Conservation (phyloP, 2,329 filamentous ascomycete genomes). For the Byssoonygena ceratinophila region DNA sequence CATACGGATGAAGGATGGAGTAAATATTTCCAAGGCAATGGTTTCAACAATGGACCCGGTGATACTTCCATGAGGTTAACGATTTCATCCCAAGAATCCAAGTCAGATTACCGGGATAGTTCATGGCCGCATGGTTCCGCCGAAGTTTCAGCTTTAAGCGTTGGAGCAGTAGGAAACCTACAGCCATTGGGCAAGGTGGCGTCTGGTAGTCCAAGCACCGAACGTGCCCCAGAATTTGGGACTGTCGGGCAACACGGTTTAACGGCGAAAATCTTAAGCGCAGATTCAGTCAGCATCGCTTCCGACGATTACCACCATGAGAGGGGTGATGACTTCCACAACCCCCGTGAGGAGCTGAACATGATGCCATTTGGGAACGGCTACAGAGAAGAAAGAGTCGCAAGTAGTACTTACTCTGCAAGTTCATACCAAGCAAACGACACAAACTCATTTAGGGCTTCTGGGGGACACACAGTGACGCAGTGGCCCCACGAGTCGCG, state of each 20-base stretch:
- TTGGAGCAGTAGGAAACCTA: slow-evolving; percentile 30
- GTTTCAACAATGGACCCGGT: neutral
- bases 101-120: slow-evolving; percentile 31
- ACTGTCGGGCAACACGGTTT: slow-evolving; percentile 32
- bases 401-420: slow-evolving; percentile 35
- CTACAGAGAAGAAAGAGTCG: slow-evolving; percentile 25
- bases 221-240: slow-evolving; percentile 24
- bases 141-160: slow-evolving; percentile 27
- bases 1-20: slow-evolving; percentile 41
- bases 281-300: slow-evolving; percentile 31
- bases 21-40: slow-evolving; percentile 39
- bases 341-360: neutral
- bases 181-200: slow-evolving; percentile 32
- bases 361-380: slow-evolving; percentile 17
- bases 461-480: slow-evolving; percentile 14
- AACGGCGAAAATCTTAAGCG: slow-evolving; percentile 36
- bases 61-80: slow-evolving; percentile 21
- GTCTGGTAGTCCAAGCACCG: slow-evolving; percentile 36
- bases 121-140: slow-evolving; percentile 32
- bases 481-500: slow-evolving; percentile 15
- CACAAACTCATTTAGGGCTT: slow-evolving; percentile 18
- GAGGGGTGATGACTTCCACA: slow-evolving; percentile 7
- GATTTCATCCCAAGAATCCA: slow-evolving; percentile 21
- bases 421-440: slow-evolving; percentile 28
- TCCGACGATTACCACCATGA: slow-evolving; percentile 30